Percentiles rank a stretch among this genome's conserved stretches.
Conservation (phyloP, 31 red algal genomes). For the Porphyra umbilicalis region DNA sequence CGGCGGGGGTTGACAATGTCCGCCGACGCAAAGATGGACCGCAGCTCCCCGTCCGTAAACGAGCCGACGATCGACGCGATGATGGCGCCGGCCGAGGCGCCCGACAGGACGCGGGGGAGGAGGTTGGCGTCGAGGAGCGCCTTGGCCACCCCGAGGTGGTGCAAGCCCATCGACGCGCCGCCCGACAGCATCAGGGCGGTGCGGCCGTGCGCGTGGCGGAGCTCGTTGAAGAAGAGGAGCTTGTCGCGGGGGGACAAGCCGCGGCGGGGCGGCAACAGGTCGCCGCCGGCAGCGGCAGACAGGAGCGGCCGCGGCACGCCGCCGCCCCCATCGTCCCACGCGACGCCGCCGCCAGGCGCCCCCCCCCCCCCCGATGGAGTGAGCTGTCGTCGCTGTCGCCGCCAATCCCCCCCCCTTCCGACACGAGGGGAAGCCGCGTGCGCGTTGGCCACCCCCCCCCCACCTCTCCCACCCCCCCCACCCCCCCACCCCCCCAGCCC, state of each 20-base stretch:
- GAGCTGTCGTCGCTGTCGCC: not conserved
- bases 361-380: not conserved
- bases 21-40: slow-evolving; percentile 30
- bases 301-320: not conserved
- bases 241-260: slow-evolving; percentile 28
- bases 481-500: not conserved
- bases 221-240: slow-evolving; percentile 79
- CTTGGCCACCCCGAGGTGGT: slow-evolving; percentile 82
- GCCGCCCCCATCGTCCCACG: not conserved
- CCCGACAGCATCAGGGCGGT: slow-evolving; percentile 91
- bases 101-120: slow-evolving; percentile 79
- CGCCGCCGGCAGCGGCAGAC: not conserved
- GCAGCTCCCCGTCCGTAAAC: slow-evolving; percentile 64
- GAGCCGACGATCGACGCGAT: slow-evolving; percentile 77
- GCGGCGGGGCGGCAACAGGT: not conserved
- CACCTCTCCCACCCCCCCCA: not conserved
- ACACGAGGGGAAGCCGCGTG: too few species aligned
- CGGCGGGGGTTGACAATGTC: slow-evolving; percentile 56
- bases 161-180: slow-evolving; percentile 70
- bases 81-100: slow-evolving; percentile 72
- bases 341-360: not conserved
- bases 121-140: slow-evolving; percentile 60
- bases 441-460: too few species aligned
- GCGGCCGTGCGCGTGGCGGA: slow-evolving; percentile 86
- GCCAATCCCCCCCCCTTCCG: too few species aligned